phyloP scores from a whole-genome alignment of 2,329 filamentous ascomycete genomes.

The Sporothrix globosa region DNA sequence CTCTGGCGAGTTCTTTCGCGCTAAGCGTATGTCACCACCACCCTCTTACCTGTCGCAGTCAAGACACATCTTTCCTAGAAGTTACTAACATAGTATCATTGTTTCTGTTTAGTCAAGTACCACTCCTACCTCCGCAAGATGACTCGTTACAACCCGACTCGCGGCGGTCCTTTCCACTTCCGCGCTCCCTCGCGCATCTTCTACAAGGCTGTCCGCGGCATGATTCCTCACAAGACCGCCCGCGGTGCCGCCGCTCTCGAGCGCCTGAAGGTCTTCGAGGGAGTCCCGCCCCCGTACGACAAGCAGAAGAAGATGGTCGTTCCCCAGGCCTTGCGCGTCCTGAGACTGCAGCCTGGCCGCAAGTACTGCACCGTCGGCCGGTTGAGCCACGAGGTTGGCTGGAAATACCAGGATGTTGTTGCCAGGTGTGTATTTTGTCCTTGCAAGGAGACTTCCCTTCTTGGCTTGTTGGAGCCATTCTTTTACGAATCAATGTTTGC shows the following conservation, averaged over 20 bases:
- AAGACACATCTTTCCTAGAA: not conserved
- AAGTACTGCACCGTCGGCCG: slow-evolving; percentile 99
- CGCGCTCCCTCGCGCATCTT: slow-evolving; percentile 98
- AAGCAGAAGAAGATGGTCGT: slow-evolving; percentile 99
- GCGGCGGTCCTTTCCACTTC: slow-evolving; percentile 99
- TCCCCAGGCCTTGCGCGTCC: slow-evolving; percentile 93
- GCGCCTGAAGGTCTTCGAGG: slow-evolving; percentile 99
- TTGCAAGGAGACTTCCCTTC: not conserved
- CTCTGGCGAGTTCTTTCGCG: slow-evolving; percentile 99
- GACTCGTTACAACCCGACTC: slow-evolving; percentile 99
- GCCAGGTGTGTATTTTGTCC: slow-evolving; percentile 72
- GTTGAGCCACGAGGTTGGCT: slow-evolving; percentile 98
- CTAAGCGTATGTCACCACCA: slow-evolving; percentile 84
- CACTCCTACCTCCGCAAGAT: slow-evolving; percentile 99
- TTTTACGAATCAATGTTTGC: not conserved
- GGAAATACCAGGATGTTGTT: slow-evolving; percentile 99
- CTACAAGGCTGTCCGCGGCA: slow-evolving; percentile 99
- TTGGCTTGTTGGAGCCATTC: too few relatives aligned
- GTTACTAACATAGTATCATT: not conserved
- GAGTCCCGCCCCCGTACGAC: slow-evolving; percentile 98
- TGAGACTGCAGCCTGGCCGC: slow-evolving; percentile 96
- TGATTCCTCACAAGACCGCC: slow-evolving; percentile 99
- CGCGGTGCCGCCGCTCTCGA: slow-evolving; percentile 95
- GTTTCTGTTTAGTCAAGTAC: slow-evolving; percentile 82
- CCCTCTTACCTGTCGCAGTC: not conserved